Conservation (phyloP, 805 yeast species). For the Kodamaea fukazawae region DNA sequence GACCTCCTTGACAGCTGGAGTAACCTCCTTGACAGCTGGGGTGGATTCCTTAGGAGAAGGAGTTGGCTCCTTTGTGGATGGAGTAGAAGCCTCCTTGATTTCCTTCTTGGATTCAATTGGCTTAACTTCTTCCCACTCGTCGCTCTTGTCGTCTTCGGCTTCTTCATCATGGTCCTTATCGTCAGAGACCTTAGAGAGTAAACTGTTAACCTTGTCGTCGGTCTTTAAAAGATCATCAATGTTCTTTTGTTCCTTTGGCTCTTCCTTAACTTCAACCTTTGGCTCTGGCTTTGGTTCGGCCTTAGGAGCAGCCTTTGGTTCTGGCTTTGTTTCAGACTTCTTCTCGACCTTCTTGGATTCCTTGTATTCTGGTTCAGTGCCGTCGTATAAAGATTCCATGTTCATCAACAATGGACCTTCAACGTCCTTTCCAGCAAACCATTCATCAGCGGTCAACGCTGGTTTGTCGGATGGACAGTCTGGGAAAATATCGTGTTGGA, state of each 20-base stretch:
- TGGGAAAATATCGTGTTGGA: slow-evolving; percentile 91
- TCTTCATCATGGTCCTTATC: slow-evolving; percentile 40
- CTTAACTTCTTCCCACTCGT: slow-evolving; percentile 39
- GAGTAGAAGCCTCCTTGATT: slow-evolving; percentile 11
- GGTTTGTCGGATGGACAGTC: slow-evolving; percentile 81
- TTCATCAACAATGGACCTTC: slow-evolving; percentile 78
- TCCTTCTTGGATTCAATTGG: slow-evolving; percentile 11
- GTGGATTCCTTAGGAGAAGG: slow-evolving; percentile 10
- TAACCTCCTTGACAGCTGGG: slow-evolving; percentile 8
- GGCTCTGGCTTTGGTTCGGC: slow-evolving; percentile 13
- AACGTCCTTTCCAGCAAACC: slow-evolving; percentile 74
- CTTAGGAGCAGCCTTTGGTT: slow-evolving; percentile 4
- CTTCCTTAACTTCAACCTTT: not conserved
- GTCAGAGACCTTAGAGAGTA: slow-evolving; percentile 38
- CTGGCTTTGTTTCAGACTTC: slow-evolving; percentile 13
- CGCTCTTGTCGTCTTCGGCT: slow-evolving; percentile 26
- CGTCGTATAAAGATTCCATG: slow-evolving; percentile 79
- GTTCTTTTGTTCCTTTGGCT: slow-evolving; percentile 17
- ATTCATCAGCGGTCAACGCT: slow-evolving; percentile 76
- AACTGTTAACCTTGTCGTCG: slow-evolving; percentile 32
- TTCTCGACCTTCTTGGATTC: slow-evolving; percentile 24
- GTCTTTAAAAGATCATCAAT: slow-evolving; percentile 40
- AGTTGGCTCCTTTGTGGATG: slow-evolving; percentile 1
- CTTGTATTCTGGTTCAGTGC: slow-evolving; percentile 51
- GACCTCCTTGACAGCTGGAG: slow-evolving; percentile 7